Conservation (phyloP, 108 stramenopile species). For the Skeletonema potamos region DNA sequence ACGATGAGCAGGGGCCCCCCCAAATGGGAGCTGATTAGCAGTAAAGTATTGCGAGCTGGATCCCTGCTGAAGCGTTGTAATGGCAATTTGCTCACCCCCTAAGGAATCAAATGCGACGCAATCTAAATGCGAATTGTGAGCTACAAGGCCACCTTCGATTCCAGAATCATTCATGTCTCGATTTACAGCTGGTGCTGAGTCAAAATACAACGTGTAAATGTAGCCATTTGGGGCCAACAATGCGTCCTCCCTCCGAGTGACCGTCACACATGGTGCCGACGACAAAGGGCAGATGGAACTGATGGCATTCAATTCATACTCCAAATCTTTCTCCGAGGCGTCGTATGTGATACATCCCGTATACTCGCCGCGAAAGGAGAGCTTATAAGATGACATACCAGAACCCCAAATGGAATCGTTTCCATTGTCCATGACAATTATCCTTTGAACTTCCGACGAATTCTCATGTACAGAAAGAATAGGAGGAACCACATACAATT, state of each 20-base stretch:
- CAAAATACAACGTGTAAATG: conserved; percentile 65
- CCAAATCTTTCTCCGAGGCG: conserved; percentile 54
- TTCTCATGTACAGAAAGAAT: conserved; percentile 31
- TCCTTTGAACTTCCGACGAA: conserved; percentile 37
- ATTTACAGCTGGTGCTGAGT: conserved; percentile 36
- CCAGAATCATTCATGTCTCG: conserved; percentile 29
- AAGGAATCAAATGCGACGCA: conserved; percentile 29
- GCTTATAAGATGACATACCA: conserved; percentile 36
- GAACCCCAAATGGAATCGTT: conserved; percentile 37
- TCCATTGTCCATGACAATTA: conserved; percentile 40
- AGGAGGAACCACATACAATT: conserved; percentile 44
- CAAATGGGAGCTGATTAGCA: conserved; percentile 31
- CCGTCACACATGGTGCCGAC: conserved; percentile 47
- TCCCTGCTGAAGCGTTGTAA: conserved; percentile 21
- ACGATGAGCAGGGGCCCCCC: not conserved
- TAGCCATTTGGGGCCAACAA: conserved; percentile 66
- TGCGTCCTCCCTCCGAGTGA: conserved; percentile 53
- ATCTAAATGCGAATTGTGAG: conserved; percentile 35
- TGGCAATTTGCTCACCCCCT: conserved; percentile 21
- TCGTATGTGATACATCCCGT: conserved; percentile 55
- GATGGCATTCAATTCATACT: conserved; percentile 44
- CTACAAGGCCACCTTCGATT: conserved; percentile 13
- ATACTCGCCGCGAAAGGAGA: conserved; percentile 35
- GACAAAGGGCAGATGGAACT: conserved; percentile 19
- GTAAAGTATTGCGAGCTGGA: conserved; percentile 15